Evolutionary conservation across 371 early-diverging fungal genomes (phyloP).

Genomic region (Mucor circinelloides): DNA sequence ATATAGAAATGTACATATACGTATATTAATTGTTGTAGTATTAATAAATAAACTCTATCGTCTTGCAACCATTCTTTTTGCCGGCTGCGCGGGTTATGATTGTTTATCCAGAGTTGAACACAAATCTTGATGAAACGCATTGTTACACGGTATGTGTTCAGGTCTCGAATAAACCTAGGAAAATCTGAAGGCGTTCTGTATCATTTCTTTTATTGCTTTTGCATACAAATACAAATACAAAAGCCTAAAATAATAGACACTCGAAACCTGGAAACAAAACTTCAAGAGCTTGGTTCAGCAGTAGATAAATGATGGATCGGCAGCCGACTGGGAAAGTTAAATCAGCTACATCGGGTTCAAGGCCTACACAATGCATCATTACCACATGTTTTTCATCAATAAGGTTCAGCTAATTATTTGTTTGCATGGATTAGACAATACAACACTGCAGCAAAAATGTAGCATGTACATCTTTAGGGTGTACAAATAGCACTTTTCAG

Average conservation of each 20-base stretch:
- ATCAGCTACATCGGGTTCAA: background rate
- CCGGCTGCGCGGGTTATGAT: no score
- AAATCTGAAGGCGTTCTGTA: no score
- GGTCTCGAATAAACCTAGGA: background rate
- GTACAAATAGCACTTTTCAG: background rate
- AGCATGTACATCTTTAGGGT: background rate
- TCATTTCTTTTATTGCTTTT: no score
- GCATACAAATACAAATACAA: background rate
- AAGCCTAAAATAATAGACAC: no score
- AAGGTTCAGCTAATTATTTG: background rate
- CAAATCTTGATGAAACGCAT: background rate
- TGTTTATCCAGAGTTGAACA: background rate
- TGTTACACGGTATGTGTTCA: background rate
- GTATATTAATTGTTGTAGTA: no score
- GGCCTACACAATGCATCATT: background rate
- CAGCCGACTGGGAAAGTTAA: background rate
- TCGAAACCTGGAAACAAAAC: no score
- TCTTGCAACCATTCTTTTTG: background rate
- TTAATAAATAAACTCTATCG: background rate
- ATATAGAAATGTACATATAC: background rate
- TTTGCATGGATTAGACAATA: background rate
- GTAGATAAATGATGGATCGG: no score
- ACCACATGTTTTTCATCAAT: background rate
- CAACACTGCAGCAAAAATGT: background rate
- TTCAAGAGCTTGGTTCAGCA: no score